phyloP scores from a whole-genome alignment of 148 eudicot genomes.

The Drosera capensis region DNA sequence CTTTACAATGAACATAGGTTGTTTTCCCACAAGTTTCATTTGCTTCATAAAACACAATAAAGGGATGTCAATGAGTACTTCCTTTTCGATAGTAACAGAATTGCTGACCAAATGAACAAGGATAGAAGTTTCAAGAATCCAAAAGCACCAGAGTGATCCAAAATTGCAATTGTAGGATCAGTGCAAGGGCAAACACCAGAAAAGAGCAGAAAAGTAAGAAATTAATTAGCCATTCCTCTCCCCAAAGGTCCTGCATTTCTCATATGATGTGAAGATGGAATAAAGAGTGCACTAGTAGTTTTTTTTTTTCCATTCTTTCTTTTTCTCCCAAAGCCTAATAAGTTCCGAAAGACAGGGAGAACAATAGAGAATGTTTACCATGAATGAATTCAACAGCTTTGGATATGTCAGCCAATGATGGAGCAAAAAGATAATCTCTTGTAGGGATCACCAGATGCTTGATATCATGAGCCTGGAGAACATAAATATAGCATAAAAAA shows the following conservation, averaged over 20 bases:
- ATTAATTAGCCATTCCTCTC: too few species aligned
- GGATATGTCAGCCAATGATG: constrained; percentile 51
- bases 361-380: constrained; percentile 13
- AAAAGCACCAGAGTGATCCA: too few species aligned
- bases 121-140: too few species aligned
- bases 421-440: constrained; percentile 86
- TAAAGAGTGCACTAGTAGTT: too few species aligned
- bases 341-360: background rate
- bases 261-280: too few species aligned
- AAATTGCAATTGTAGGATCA: too few species aligned
- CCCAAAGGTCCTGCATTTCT: too few species aligned
- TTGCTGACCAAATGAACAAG: too few species aligned
- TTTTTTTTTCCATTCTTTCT: too few species aligned
- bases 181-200: too few species aligned
- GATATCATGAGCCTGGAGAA: constrained; percentile 53
- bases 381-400: constrained; percentile 80
- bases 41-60: background rate
- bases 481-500: background rate
- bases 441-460: constrained; percentile 85
- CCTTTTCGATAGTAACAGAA: background rate
- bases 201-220: too few species aligned
- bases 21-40: constrained; percentile 1
- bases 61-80: background rate
- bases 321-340: background rate
- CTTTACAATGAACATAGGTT: background rate